Base-by-base conservation (phyloP, 257 asterid species). In the Solanum lycopersicoides region DNA sequence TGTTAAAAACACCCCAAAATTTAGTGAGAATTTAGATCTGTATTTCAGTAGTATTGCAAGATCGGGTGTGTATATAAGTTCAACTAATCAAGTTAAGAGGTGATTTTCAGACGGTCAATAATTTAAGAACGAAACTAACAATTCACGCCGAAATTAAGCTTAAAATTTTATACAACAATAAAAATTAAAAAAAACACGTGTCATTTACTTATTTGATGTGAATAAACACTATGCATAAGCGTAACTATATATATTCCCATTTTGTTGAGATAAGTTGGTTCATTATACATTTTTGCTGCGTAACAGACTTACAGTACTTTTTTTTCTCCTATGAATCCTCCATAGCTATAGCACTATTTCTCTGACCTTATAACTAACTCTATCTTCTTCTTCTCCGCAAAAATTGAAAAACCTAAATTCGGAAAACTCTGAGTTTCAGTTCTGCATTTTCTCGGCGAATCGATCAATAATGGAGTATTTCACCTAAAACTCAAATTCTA, bases 281-380 rank as follows among this genome's bases (percentile, higher is more conserved):
- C 53, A 74, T 12, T 74, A 37, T 74, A 74, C 10, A 20, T 35
- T 74, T 74, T 73, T 23, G 28, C 66, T 59, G 28, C 0, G 66
- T 59, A 8, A 20, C 28, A 12, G 15, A 73, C 5, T 68, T 5
- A 14, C 75, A 30, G 12, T 28, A 13, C 39, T 20, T 9, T 37
- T 28, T 74, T 75, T 23, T 23, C 34, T 11, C 34, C 34, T 12
- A 75, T 75, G 32, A 75, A 75, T 39, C 56, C 83, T 86, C 83
- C 82, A 30, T 71, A 44, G 68, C 82, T 5, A 32, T 85, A 39
- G 87, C 21, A 85, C 42, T 45, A 45, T 80, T 80, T 47, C 84
- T 59, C 69, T 82, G 71, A 82, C 32, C 69, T 82, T 82, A 82
- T 50, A 82, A 32, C 63, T 44, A 76, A 82, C 71, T 20, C 21